Base-by-base conservation (phyloP, 495 filamentous ascomycete genomes). In the Lepidopterella palustris region DNA sequence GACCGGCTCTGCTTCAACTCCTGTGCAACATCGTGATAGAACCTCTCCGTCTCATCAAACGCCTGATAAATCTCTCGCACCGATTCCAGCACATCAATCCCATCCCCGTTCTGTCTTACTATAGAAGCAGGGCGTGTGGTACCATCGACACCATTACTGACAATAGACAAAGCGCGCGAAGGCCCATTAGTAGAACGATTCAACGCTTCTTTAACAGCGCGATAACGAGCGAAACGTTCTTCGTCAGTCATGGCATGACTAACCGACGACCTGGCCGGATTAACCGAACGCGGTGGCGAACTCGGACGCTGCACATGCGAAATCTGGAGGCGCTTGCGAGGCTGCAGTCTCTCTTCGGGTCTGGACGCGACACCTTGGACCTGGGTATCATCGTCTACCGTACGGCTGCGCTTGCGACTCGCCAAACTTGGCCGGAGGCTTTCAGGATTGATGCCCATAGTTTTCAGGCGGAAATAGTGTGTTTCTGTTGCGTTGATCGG, bases 381-480 rank as follows among this genome's bases (percentile, higher is more conserved):
- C 1, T 54, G 35, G 10, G n/a, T n/a, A n/a, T 53, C 55, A n/a
- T 53, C 39, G 15, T 18, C 15, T 20, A 26, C 24, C 5, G 24
- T 56, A 23, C 39, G 40, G 31, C 23, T 65, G 5, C 62, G 63
- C 51, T 66, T 66, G 9, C 57, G 62, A 2, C 55, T 68, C 4
- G 24, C n/a, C 15, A 50, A 45, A 18, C 31, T 58, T 10, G 55
- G 50, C 13, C 35, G 35, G 35, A 42, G 35, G 3, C 13, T 15
- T 42, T 42, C 35, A 5, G 66, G 70, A 47, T 68, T 61, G 24
- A 78, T 70, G 6, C 76, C 77, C 54, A 72, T 62, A 0, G 77
- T 76, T 68, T 76, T 77, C 18, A 79, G 53, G 9, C 69, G 64
- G 66, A 80, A 80, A 58, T 76, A 80, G 47, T 73, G 71, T 3